Base-by-base conservation (phyloP, 768 basidiomycete species). In the Mycena metata region DNA sequence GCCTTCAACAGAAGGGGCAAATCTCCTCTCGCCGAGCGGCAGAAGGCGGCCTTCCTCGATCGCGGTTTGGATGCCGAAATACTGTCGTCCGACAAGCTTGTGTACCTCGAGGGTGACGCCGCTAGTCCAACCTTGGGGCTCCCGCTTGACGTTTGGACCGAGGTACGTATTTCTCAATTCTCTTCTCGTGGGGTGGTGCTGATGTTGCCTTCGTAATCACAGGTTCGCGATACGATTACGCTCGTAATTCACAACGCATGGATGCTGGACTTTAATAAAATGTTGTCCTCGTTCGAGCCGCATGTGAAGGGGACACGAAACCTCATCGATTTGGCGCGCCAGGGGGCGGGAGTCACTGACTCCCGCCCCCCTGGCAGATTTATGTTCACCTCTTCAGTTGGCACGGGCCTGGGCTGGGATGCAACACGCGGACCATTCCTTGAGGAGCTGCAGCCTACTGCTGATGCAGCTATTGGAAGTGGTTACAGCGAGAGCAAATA, bases 231-330 rank as follows among this genome's bases (percentile, higher is more conserved):
- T 24, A 72, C 73, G 5, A 61, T 76, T 5, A 80, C 76, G 2
- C 42, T 71, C 11, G 76, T 84, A 58, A 77, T 83, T 2, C 81
- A 83, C 63, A 80, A 78, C 51, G 84, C 85, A 10, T 87, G 86
- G 87, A 78, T 77, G 1, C 76, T 88, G 24, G 84, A 88, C 73
- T 86, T 88, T 72, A 83, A 83, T 51, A 76, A 84, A 1, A 73
- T 76, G 11, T 70, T 86, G 36, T 74, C 80, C 4, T 84, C 85
- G 6, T 86, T 87, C 49, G 83, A 86, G 59, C 69, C 79, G 5
- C 79, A 84, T 63, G 76, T 87, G 24, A 72, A 74, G 21, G 83
- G 83, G 17, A 83, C 81, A 1, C 75, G 83, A 17, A 81, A 83
- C 71, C 75, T 86, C 23, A 75, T 86, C 66, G 79, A 83, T 61